A percentile compares a stretch with the other conserved stretches of the same genome.
These are phyloP conservation scores for Rhizophora mangle DNA, from an alignment of 345 rosid genomes.

Conservation along the genomic window DNA sequence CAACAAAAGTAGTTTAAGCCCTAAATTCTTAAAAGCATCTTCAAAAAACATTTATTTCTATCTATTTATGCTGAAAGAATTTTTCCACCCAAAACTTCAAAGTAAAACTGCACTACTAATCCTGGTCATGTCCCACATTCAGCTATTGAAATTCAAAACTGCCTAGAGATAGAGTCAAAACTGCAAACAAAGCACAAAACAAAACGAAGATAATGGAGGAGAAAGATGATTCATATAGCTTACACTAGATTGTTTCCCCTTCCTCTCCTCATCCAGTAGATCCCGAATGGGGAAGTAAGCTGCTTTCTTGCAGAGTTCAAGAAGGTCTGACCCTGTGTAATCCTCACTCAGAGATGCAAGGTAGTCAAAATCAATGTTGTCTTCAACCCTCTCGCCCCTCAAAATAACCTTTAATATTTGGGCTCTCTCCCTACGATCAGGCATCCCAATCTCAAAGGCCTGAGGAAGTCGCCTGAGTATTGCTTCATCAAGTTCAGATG, in stretches of 20 bases:
- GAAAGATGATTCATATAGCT: constrained; percentile 26
- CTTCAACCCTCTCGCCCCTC: constrained; percentile 73
- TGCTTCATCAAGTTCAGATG: constrained; percentile 98
- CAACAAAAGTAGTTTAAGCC: background rate
- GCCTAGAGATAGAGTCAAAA: background rate
- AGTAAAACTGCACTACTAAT: background rate
- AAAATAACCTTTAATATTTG: constrained; percentile 77
- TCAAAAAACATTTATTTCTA: background rate
- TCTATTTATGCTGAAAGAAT: background rate
- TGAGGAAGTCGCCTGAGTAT: constrained; percentile 93
- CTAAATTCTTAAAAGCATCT: background rate
- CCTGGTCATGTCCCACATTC: background rate
- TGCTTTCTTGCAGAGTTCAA: constrained; percentile 95
- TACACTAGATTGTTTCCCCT: constrained; percentile 61
- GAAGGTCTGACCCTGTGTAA: constrained; percentile 89
- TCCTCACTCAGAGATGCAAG: constrained; percentile 76
- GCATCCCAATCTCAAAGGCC: constrained; percentile 94
- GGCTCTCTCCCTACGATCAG: constrained; percentile 67
- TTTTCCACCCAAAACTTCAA: background rate
- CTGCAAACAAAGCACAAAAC: background rate
- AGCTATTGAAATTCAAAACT: background rate
- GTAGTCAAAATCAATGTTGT: constrained; percentile 55
- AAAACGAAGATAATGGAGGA: background rate
- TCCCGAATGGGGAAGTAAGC: constrained; percentile 91
- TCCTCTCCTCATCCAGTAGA: constrained; percentile 71